Evolutionary conservation across 1,139 yeast genomes (phyloP).

Genomic region (Taphrina sp.): DNA sequence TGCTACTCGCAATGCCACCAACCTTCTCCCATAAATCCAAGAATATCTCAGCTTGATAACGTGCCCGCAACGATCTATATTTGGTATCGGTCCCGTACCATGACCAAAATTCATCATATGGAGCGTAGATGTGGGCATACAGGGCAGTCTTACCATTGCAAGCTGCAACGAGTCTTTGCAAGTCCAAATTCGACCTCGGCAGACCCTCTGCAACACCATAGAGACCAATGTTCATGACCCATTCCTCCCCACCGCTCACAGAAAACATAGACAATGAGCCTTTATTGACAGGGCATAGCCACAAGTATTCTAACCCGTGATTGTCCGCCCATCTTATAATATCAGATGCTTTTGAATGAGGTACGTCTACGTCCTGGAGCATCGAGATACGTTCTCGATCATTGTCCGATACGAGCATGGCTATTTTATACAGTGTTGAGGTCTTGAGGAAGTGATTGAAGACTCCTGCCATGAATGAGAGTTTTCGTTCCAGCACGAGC

Average conservation of each 20-base stretch:
- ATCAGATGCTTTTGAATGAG: conserved; percentile 1
- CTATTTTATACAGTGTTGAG: conserved; percentile 18
- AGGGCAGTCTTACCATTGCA: conserved; percentile 16
- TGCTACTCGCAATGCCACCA: conserved; percentile 17
- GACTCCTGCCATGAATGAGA: conserved; percentile 2
- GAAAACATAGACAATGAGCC: conserved; percentile 1
- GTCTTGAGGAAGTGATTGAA: conserved; percentile 20
- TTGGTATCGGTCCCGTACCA: conserved; percentile 1
- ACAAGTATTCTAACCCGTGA: conserved; percentile 1
- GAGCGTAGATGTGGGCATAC: conserved; percentile 19
- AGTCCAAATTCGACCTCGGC: conserved; percentile 1
- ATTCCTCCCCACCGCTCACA: conserved; percentile 4
- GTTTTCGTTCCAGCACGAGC: conserved; percentile 5
- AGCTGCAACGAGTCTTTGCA: conserved; percentile 13
- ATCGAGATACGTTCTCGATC: conserved; percentile 9
- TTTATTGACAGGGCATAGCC: conserved; percentile 20
- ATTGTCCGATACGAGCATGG: conserved; percentile 13
- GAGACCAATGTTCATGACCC: conserved; percentile 22
- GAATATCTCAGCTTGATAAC: neutral
- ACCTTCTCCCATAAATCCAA: conserved; percentile 21
- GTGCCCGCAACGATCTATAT: neutral
- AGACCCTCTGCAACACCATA: conserved; percentile 9
- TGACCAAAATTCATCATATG: conserved; percentile 9
- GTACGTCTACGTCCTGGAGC: conserved; percentile 26
- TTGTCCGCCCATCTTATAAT: conserved; percentile 5